These are phyloP conservation scores for Kwoniella newhampshirensis DNA, from an alignment of 768 basidiomycete species.

Conservation along the genomic window DNA sequence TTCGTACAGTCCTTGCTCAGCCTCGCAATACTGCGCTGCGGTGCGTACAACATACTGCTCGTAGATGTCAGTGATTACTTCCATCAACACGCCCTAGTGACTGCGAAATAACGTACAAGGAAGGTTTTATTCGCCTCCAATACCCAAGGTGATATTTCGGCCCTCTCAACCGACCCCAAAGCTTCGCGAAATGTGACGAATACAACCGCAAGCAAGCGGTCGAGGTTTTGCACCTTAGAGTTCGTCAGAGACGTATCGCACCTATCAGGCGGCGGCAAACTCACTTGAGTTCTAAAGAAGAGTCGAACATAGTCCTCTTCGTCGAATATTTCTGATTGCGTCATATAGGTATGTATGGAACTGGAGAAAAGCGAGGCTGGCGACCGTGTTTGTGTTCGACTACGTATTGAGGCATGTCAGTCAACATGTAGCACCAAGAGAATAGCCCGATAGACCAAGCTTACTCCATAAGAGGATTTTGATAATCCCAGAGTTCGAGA, in stretches of 20 bases:
- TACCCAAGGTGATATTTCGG: constrained; percentile 58
- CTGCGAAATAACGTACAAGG: constrained; percentile 59
- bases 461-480: constrained; percentile 51
- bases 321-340: constrained; percentile 59
- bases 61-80: not conserved
- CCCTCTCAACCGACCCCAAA: constrained; percentile 56
- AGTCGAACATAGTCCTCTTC: constrained; percentile 76
- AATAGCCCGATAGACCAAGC: no score
- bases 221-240: constrained; percentile 63
- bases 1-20: constrained; percentile 73
- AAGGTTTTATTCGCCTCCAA: constrained; percentile 70
- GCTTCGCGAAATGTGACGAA: constrained; percentile 40
- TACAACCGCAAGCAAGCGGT: constrained; percentile 60
- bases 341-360: constrained; percentile 69
- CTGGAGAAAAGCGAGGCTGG: constrained; percentile 64
- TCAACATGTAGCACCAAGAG: constrained; percentile 11
- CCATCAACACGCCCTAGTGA: no score
- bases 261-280: constrained; percentile 5
- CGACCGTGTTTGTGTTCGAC: constrained; percentile 32
- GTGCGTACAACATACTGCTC: constrained; percentile 69
- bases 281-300: constrained; percentile 70
- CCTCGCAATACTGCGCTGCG: constrained; percentile 71
- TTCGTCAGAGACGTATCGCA: not conserved
- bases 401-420: constrained; percentile 8
- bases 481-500: constrained; percentile 69